Percentiles rank a stretch among this genome's conserved stretches.
Conservation (phyloP, 192 early-diverging fungal species). For the Entomortierella parvispora region DNA sequence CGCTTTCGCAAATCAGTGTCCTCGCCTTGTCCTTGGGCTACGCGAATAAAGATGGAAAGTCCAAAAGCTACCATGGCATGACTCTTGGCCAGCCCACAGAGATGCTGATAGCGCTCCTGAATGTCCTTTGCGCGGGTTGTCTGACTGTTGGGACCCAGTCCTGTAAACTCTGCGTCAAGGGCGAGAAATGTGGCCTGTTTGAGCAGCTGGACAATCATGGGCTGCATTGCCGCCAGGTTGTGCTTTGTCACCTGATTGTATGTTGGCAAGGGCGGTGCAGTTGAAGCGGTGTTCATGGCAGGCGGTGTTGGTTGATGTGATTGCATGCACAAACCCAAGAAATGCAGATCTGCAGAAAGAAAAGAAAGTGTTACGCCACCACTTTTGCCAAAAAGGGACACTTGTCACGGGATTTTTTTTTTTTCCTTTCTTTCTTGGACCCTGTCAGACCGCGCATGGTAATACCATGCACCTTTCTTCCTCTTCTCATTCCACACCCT, state of each 20-base stretch:
- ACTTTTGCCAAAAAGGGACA: too few relatives aligned
- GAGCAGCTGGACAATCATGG: constrained; percentile 55
- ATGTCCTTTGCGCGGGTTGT: constrained; percentile 71
- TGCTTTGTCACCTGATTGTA: constrained; percentile 77
- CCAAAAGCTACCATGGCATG: constrained; percentile 91
- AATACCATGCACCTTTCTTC: neutral
- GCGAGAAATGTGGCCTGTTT: constrained; percentile 78
- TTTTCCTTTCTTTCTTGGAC: neutral
- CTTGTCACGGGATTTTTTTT: neutral
- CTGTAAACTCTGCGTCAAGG: constrained; percentile 94
- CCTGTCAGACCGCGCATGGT: too few relatives aligned
- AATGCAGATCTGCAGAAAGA: too few relatives aligned
- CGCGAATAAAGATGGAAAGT: constrained; percentile 69
- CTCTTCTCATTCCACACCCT: neutral
- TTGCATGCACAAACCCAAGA: too few relatives aligned
- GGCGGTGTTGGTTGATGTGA: too few relatives aligned
- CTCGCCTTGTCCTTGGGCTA: neutral
- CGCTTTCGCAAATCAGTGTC: constrained; percentile 1
- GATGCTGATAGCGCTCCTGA: constrained; percentile 81
- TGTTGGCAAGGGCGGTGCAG: constrained; percentile 29
- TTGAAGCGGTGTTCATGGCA: neutral
- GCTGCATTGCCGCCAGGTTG: constrained; percentile 62
- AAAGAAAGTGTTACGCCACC: too few relatives aligned
- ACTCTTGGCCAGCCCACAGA: constrained; percentile 73
- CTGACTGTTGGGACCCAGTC: constrained; percentile 64